Base-by-base conservation (phyloP, 225 moss, liverwort and hornwort genomes). In the Bryoerythrophyllum caledonicum region DNA sequence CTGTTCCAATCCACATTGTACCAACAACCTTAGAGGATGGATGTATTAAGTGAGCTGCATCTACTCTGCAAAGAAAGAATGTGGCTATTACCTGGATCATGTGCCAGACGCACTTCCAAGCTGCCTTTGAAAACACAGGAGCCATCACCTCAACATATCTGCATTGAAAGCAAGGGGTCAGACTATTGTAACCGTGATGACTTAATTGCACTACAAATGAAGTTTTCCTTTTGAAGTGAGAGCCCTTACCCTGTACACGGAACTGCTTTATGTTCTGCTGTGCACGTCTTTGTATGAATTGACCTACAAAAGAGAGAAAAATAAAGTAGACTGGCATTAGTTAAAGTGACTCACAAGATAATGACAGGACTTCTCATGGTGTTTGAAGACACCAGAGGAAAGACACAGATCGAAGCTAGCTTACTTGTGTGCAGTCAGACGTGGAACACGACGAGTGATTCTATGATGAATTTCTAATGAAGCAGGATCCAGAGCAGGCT, bases 191-290 rank as follows among this genome's bases (percentile, higher is more conserved):
- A 61, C 44, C 67, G 56, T 14, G 27, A 46, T 8, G 20, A 28
- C 8, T 13, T 19, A 28, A 28, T 56, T 41, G 26, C 54, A 62
- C 54, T 46, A 1, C 10, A 8, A 38, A 10, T 38, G 4, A 19
- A 20, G 26, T 11, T 58, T 46, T 32, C 34, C 37, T 60, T 11
- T 0, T 21, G 4, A 48, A 65, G 43, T 10, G 54, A 24, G 4
- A 44, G 14, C 70, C 23, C 82, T 84, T 85, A 93, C 97, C 97
- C 97, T 49, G 93, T 88, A 70, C 97, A 99, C 48, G 95, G 97
- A 60, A 90, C 81, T 52, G 85, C 89, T 70, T 58, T 86, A 13
- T 74, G 84, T 9, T 67, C 24, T 2, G 15, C 51, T 69, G 51
- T n/a, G 37, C 97, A 99, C 54, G 28, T 5, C 3, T n/a, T 25